Evolutionary conservation across 2,329 filamentous ascomycete genomes (phyloP), one percentile per base, ranked within the genome.

Genomic region (Ophiostoma novo-ulmi): DNA sequence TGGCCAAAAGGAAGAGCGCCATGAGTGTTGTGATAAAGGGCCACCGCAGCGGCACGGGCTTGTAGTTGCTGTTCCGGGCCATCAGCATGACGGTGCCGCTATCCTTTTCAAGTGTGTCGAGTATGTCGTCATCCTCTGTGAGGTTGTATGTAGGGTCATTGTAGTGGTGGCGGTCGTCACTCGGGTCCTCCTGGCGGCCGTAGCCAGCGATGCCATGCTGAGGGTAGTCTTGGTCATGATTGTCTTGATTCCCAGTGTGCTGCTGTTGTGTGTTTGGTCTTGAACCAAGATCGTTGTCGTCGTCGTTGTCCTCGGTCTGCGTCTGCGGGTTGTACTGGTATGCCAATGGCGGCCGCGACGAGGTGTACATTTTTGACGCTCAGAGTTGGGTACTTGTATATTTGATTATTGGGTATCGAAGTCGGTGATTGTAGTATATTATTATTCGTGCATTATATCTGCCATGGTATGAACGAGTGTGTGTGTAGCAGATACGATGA

Each of bases 41-140:
- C 78, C 78, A 79, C 71, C 75, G 74, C 69, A 80, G 70, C 22
- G 78, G 73, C 67, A 74, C 77, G 1, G 78, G 78, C 69, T 76
- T 76, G 73, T 79, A 79, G 73, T 77, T 74, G 1, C 76, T 75
- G 67, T 72, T 63, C 13, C 58, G 26, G 26, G 58, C 58, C 58
- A 64, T 64, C 26, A 64, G 2, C 20, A 64, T 17, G 13, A 20
- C 35, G n/a, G 63, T 41, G 39, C 39, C 66, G n/a, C 75, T 72
- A 48, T 77, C 73, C 55, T 76, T 67, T 31, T 78, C 78, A n/a
- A 58, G 35, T 2, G 69, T 52, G 36, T 78, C 78, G 35, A 41
- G n/a, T 2, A 36, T 26, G 36, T 44, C 64, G 20, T 66, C 69
- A 22, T 58, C 22, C 22, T 36, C 44, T 35, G 22, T 39, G 48